Base-by-base conservation (phyloP, 208 protist genomes). In the Leishmania amazonensis region DNA sequence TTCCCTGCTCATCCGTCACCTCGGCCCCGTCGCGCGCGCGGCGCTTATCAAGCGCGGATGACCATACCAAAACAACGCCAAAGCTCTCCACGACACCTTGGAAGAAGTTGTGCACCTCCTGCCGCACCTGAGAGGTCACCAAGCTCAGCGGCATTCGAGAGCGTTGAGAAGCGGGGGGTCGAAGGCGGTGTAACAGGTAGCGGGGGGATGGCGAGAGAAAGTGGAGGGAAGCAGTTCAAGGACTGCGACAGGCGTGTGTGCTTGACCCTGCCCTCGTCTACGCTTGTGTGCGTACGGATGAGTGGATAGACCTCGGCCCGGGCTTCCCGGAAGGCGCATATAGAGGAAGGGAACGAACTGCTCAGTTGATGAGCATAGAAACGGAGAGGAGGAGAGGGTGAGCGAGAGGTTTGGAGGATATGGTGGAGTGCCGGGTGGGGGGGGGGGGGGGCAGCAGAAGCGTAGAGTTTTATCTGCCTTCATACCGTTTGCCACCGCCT, bases 31-130 rank as follows among this genome's bases (percentile, higher is more conserved):
- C 73, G n/a, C 51, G 51, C 11, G 47, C 51, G 53, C 73, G 73
- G 4, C 73, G 73, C 51, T 15, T 54, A 57, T 76, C 73, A 2
- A 38, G 51, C 17, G 51, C 35, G 31, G 31, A 76, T 6, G 73
- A 15, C 42, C 28, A 65, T 19, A 17, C 51, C 65, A 80, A 58
- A 38, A 65, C 47, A 11, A 86, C 79, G 6, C 83, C 83, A 47
- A 86, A 86, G 57, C 83, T 86, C 49, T 86, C 83, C 17, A 86
- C 57, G 51, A 83, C 73, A 45, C 83, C 83, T 21, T 83, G 83
- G 42, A 60, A 86, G 58, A 86, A 86, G n/a, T 62, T 70, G 24
- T 54, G 38, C 35, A 70, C 76, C 68, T 86, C 83, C 19, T 80
- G 62, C 28, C 58, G 76, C 60, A 81, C n/a, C 70, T 58, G 75